These are phyloP conservation scores for Spongospora subterranea DNA, from an alignment of 208 protist genomes.

Conservation along the genomic window DNA sequence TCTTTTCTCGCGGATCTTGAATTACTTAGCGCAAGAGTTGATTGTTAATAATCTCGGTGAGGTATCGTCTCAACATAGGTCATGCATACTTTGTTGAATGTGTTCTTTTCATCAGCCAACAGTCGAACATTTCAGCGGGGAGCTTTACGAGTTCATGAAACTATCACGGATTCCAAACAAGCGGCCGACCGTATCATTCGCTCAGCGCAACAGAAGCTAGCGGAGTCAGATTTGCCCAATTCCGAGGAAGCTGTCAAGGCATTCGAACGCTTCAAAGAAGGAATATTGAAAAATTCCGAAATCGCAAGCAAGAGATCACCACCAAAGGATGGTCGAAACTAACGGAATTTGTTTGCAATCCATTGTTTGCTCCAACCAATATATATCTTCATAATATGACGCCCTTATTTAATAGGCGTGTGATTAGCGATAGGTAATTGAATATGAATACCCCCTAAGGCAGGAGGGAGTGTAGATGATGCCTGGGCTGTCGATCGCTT, in stretches of 20 bases:
- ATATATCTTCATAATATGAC: neutral
- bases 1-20: neutral
- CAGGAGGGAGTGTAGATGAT: neutral
- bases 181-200: neutral
- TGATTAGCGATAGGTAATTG: neutral
- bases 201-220: neutral
- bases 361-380: neutral
- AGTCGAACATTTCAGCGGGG: slow-evolving; percentile 19
- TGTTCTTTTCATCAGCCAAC: slow-evolving; percentile 24
- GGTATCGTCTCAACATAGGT: neutral
- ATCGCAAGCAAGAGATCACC: too few relatives aligned
- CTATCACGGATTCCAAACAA: neutral
- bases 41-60: slow-evolving; percentile 50
- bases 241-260: neutral
- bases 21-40: slow-evolving; percentile 31
- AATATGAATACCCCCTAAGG: neutral
- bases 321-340: too few relatives aligned
- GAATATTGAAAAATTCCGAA: too few relatives aligned
- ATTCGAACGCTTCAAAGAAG: neutral
- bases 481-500: neutral
- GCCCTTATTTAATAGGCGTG: neutral
- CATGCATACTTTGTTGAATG: neutral
- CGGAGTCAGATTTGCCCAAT: neutral
- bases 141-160: neutral
- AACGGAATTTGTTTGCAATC: neutral